Conservation (phyloP, 495 filamentous ascomycete genomes). For the Xylaria flabelliformis region DNA sequence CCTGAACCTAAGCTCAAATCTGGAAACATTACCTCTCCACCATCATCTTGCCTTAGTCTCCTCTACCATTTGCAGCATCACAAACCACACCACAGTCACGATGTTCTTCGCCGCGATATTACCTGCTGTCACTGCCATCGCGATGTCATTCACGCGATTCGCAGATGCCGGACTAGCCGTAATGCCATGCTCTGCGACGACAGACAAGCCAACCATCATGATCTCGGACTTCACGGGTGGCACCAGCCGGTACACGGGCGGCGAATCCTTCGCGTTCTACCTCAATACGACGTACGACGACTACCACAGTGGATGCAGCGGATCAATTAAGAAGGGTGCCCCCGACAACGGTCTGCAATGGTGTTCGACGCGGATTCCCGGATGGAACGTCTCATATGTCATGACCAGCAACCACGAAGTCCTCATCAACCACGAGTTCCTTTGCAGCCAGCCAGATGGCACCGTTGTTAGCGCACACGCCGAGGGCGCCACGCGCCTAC, state of each 20-base stretch:
- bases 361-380: slow-evolving; percentile 23
- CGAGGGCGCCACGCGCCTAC: slow-evolving; percentile 17
- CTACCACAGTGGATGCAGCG: slow-evolving; percentile 28
- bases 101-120: slow-evolving; percentile 27
- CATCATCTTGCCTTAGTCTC: not conserved
- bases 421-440: slow-evolving; percentile 20
- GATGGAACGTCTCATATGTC: slow-evolving; percentile 25
- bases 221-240: slow-evolving; percentile 26
- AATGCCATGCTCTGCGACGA: slow-evolving; percentile 18
- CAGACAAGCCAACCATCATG: slow-evolving; percentile 7
- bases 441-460: slow-evolving; percentile 20
- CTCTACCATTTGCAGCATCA: not conserved
- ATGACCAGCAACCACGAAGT: slow-evolving; percentile 25
- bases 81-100: slow-evolving; percentile 1
- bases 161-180: slow-evolving; percentile 18
- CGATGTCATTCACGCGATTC: slow-evolving; percentile 24
- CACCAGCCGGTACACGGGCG: slow-evolving; percentile 25
- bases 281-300: slow-evolving; percentile 26
- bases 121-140: slow-evolving; percentile 21
- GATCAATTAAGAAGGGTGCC: slow-evolving; percentile 15
- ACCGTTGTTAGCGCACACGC: slow-evolving; percentile 21
- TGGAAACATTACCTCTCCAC: slow-evolving; percentile 7
- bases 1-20: not conserved
- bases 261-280: slow-evolving; percentile 28
- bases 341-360: slow-evolving; percentile 25